Evolutionary conservation across 2,329 filamentous ascomycete species (phyloP), one percentile per base, ranked within the genome.

Genomic region (Beauveria pseudobassiana): DNA sequence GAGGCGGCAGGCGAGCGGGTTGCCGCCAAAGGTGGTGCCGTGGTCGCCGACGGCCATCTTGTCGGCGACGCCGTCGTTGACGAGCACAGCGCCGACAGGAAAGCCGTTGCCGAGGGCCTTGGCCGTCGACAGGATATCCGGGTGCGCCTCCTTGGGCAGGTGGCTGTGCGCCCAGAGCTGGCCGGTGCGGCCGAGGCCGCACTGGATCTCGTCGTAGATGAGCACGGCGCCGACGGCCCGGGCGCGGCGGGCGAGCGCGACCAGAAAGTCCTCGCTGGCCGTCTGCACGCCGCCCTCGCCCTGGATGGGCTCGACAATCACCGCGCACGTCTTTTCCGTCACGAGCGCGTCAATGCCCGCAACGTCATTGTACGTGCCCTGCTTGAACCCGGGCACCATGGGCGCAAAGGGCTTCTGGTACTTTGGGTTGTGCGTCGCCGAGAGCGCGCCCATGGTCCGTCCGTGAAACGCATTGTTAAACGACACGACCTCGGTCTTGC

Each of bases 81-180:
- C 75, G 26, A 79, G 67, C 24, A 77, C 76, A 7, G 95, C 95
- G 56, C 91, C 95, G 67, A 99, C 93, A 53, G 95, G 95, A 74
- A 97, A 93, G 5, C 95, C 95, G 71, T 99, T 99, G 18, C 95
- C 95, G 2, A 99, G 86, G 1, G 95, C 95, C 79, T 99, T 99
- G 62, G 95, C 95, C 0, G 90, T 93, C 16, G 93, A 97, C 65
- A 99, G 77, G 66, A 99, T 88, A 70, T 99, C 95, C 7, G 95
- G 95, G 72, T 99, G 95, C 1, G 92, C 91, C 66, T 90, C 87
- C 67, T 82, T 78, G 42, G 90, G 88, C 26, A 95, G 82, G 62
- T 81, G 80, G 12, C 81, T 82, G 71, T 99, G 93, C 0, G 95
- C 95, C 95, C 95, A 99, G 69, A 99, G 82, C 14, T 81, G 82